Evolutionary conservation across 306 rosid genomes (phyloP).

Genomic region (Fragaria ananassa): DNA sequence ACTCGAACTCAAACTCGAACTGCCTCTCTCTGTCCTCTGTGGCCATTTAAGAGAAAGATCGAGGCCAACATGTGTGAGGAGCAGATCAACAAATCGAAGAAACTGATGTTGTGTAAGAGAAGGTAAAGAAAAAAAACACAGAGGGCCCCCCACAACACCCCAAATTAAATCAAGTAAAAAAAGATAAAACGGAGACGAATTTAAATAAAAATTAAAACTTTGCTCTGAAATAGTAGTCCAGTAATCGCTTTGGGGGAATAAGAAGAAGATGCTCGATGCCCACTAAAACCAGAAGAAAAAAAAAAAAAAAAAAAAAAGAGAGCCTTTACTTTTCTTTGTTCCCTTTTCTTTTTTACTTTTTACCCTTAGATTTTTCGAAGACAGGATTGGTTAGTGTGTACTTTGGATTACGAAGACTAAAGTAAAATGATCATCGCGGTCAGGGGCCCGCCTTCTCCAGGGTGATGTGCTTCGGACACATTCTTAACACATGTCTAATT

Average conservation of each 20-base stretch:
- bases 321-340: background rate
- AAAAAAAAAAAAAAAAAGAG: background rate
- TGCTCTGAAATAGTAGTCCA: no score
- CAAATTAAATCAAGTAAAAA: background rate
- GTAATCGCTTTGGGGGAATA: conserved; percentile 6
- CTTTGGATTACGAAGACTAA: background rate
- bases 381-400: background rate
- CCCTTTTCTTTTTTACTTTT: background rate
- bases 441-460: conserved; percentile 26
- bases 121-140: conserved; percentile 49
- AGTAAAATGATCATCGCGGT: conserved; percentile 40
- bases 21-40: conserved; percentile 26
- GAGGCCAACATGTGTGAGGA: conserved; percentile 55
- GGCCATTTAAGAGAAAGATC: conserved; percentile 54
- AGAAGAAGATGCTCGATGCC: conserved; percentile 22
- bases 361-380: conserved; percentile 31
- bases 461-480: conserved; percentile 41
- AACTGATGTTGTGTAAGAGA: conserved; percentile 49
- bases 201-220: background rate
- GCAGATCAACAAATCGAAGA: conserved; percentile 94
- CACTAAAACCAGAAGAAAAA: background rate
- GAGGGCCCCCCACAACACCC: background rate
- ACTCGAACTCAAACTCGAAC: conserved; percentile 6
- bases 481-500: conserved; percentile 45
- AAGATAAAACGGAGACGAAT: background rate